Conservation (phyloP, 1,284 basidiomycete species). For the Malassezia sympodialis region DNA sequence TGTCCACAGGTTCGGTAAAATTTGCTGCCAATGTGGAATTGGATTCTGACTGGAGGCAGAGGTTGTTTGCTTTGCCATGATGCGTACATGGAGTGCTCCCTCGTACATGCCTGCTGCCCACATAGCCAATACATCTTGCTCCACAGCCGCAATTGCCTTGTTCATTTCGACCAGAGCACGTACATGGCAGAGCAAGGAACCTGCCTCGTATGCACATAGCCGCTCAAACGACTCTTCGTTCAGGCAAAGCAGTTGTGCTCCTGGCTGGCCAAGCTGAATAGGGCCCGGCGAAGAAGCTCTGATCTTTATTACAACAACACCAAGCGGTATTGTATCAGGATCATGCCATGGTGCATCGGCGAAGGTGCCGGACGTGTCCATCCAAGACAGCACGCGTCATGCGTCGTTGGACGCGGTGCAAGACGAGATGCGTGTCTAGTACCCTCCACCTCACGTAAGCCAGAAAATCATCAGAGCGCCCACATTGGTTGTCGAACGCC, state of each 20-base stretch:
- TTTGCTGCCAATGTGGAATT: background rate
- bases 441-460: conserved; percentile 5
- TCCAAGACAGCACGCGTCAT: background rate
- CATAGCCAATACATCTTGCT: conserved; percentile 10
- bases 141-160: background rate
- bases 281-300: background rate
- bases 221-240: background rate
- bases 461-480: background rate
- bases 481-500: background rate
- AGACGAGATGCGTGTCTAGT: background rate
- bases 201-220: background rate
- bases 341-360: background rate
- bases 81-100: background rate
- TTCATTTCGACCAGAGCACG: background rate
- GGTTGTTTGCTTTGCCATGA: background rate
- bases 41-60: background rate
- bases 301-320: background rate
- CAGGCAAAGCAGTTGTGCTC: background rate
- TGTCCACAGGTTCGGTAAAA: conserved; percentile 1
- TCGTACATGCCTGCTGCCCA: conserved; percentile 13
- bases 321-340: background rate
- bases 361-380: background rate
- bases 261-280: background rate
- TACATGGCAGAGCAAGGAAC: background rate
- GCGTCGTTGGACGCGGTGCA: background rate